Percentiles rank a stretch among this genome's conserved stretches.
phyloP scores from a whole-genome alignment of 2,329 filamentous ascomycete species.

The Fusarium denticulatum region DNA sequence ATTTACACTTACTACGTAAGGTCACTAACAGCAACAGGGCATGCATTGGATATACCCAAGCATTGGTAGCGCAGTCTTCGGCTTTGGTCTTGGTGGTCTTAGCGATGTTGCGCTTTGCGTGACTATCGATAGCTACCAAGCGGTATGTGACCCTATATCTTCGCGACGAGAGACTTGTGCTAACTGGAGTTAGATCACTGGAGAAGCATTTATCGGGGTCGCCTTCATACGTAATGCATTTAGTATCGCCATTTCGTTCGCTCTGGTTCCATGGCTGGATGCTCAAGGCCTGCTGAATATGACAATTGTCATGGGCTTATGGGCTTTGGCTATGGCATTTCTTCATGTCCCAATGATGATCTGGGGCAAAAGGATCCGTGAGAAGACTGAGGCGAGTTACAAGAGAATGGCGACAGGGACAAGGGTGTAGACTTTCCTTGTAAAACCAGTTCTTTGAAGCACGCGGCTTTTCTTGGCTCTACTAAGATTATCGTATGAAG shows the following conservation, averaged over 20 bases:
- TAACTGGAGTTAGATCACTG: not conserved
- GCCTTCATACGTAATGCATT: conserved; percentile 18
- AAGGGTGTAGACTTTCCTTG: not conserved
- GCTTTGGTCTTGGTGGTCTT: conserved; percentile 48
- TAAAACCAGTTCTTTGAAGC: accelerated
- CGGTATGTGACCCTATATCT: not conserved
- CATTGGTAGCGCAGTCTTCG: conserved; percentile 47
- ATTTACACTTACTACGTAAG: too few relatives aligned
- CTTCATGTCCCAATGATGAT: conserved; percentile 14
- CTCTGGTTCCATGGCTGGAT: conserved; percentile 22
- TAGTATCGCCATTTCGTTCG: conserved; percentile 27
- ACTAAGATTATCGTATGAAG: not conserved
- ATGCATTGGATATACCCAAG: conserved; percentile 53
- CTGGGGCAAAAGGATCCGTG: conserved; percentile 17
- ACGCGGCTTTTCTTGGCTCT: not conserved
- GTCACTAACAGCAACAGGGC: conserved; percentile 38
- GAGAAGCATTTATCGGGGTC: conserved; percentile 20
- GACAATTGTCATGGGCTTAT: conserved; percentile 21
- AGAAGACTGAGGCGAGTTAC: conserved; percentile 11
- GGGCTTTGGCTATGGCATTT: conserved; percentile 5
- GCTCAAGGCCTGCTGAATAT: conserved; percentile 21
- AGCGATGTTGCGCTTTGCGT: conserved; percentile 47
- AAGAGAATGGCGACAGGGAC: conserved; percentile 4
- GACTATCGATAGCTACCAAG: conserved; percentile 47
- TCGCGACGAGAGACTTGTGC: accelerated